Evolutionary conservation across 2,329 filamentous ascomycete genomes (phyloP).

Genomic region (Sarocladiaceae sp.): DNA sequence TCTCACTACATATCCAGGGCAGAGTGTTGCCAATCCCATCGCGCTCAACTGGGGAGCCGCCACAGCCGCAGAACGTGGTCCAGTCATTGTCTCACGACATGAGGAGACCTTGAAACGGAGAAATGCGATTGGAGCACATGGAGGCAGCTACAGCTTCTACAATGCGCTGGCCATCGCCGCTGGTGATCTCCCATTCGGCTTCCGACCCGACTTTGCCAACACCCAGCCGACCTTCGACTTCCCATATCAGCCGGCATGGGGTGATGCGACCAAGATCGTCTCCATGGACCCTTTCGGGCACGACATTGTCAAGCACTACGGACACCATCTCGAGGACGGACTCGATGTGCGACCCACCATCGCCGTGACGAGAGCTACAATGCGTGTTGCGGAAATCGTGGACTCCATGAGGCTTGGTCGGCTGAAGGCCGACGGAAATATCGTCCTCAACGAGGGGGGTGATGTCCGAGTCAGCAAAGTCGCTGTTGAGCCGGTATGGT

Average conservation of each 20-base stretch:
- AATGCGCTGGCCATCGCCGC: conserved; percentile 16
- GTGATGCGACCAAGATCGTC: conserved; percentile 15
- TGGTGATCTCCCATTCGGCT: conserved; percentile 14
- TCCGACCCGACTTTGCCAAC: conserved; percentile 15
- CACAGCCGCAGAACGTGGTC: conserved; percentile 16
- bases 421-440: conserved; percentile 14
- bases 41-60: conserved; percentile 17
- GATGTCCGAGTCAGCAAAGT: conserved; percentile 17
- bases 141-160: conserved; percentile 17
- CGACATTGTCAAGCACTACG: conserved; percentile 12
- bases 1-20: conserved; percentile 20
- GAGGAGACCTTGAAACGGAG: conserved; percentile 16
- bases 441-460: conserved; percentile 13
- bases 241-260: conserved; percentile 13
- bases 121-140: conserved; percentile 20
- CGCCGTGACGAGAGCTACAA: conserved; percentile 15
- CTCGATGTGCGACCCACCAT: conserved; percentile 17
- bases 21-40: conserved; percentile 19
- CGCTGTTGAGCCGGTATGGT: conserved; percentile 17
- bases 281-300: conserved; percentile 19
- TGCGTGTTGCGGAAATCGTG: conserved; percentile 15
- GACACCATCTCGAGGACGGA: conserved; percentile 12
- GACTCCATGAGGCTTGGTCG: conserved; percentile 13
- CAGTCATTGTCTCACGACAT: conserved; percentile 18
- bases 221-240: conserved; percentile 16